phyloP scores from a whole-genome alignment of 352 stramenopile species.

The Phytopythium vexans region DNA sequence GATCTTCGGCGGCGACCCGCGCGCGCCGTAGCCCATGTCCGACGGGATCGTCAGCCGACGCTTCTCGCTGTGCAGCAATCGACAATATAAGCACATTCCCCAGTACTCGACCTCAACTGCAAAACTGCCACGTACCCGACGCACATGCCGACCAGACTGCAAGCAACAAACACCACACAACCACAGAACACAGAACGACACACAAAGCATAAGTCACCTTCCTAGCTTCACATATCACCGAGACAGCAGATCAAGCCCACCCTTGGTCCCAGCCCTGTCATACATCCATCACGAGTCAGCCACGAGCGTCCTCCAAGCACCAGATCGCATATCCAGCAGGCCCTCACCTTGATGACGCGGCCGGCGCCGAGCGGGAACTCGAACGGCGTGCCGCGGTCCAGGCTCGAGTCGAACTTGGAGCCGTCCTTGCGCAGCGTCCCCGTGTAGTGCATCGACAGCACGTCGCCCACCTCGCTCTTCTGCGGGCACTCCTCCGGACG shows the following conservation, averaged over 20 bases:
- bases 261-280: conserved; percentile 78
- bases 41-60: conserved; percentile 83
- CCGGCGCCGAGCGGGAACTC: conserved; percentile 93
- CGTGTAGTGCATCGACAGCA: conserved; percentile 96
- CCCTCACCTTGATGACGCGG: conserved; percentile 92
- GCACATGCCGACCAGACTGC: conserved; percentile 84
- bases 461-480: conserved; percentile 79
- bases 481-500: conserved; percentile 60
- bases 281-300: conserved; percentile 1
- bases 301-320: neutral
- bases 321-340: neutral
- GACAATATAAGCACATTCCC: too few species aligned
- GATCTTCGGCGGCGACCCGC: conserved; percentile 92
- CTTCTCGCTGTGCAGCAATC: conserved; percentile 59
- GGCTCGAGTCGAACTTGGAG: conserved; percentile 96
- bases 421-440: conserved; percentile 94
- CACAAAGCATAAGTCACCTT: conserved; percentile 2
- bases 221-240: neutral
- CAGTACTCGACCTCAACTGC: neutral
- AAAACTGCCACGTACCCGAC: conserved; percentile 50
- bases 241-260: conserved; percentile 23
- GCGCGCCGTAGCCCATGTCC: conserved; percentile 92
- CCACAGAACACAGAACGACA: conserved; percentile 5
- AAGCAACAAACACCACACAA: conserved; percentile 7
- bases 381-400: conserved; percentile 92